Conservation (phyloP, 2,329 filamentous ascomycete species). For the Clarireedia sp. region DNA sequence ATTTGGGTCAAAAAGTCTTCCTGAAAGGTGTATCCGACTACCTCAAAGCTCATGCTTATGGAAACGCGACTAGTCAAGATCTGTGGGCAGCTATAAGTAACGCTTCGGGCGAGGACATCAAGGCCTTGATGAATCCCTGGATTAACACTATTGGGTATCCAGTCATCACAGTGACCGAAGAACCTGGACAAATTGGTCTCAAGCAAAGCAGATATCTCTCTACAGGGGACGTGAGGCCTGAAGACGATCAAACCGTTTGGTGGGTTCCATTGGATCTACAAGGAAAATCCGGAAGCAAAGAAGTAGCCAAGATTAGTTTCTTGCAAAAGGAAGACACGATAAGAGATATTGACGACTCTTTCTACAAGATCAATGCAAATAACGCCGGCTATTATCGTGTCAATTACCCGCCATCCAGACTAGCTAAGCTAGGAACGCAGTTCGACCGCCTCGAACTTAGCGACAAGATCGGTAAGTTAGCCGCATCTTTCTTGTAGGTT, state of each 20-base stretch:
- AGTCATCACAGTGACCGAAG: slow-evolving; percentile 76
- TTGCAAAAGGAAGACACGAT: slow-evolving; percentile 71
- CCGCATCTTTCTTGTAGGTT: not conserved
- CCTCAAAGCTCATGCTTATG: slow-evolving; percentile 79
- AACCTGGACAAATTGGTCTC: slow-evolving; percentile 71
- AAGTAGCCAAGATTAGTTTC: slow-evolving; percentile 58
- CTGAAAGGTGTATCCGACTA: slow-evolving; percentile 85
- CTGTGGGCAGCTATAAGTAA: slow-evolving; percentile 84
- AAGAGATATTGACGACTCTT: slow-evolving; percentile 63
- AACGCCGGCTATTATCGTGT: slow-evolving; percentile 80
- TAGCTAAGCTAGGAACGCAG: slow-evolving; percentile 71
- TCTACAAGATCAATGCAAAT: slow-evolving; percentile 81
- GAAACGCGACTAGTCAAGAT: slow-evolving; percentile 84
- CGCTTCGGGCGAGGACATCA: slow-evolving; percentile 80
- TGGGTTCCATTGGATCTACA: slow-evolving; percentile 89
- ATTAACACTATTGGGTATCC: slow-evolving; percentile 94
- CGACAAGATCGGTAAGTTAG: slow-evolving; percentile 74
- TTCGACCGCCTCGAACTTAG: slow-evolving; percentile 69
- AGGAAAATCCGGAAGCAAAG: slow-evolving; percentile 59
- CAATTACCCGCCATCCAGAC: slow-evolving; percentile 44
- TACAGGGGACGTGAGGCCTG: slow-evolving; percentile 80
- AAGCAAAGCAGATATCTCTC: slow-evolving; percentile 86
- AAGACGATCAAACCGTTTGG: slow-evolving; percentile 89
- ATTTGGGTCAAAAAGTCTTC: slow-evolving; percentile 83
- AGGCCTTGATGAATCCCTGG: slow-evolving; percentile 85